phyloP scores from a whole-genome alignment of 2,329 filamentous ascomycete genomes.

The Penicillium sp. region DNA sequence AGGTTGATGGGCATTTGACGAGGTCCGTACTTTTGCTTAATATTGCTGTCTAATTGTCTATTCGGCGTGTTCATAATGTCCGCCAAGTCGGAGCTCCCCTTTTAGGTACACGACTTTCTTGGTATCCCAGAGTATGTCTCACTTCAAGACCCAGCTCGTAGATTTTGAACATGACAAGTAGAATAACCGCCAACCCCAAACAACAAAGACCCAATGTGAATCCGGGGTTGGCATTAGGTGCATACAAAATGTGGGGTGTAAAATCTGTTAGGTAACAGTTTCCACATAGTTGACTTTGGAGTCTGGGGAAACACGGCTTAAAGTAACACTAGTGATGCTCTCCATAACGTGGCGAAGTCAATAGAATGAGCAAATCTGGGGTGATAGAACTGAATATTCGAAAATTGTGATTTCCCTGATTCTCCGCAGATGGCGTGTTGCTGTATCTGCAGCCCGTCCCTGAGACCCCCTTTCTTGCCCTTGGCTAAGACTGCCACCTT shows the following conservation, averaged over 20 bases:
- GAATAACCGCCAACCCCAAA: not conserved
- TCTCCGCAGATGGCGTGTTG: not conserved
- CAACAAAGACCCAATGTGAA: not conserved
- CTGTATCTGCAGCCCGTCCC: not conserved
- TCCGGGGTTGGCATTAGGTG: conserved; percentile 6
- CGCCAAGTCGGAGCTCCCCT: conserved; percentile 5
- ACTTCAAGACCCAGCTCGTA: not conserved
- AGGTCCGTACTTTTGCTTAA: not conserved
- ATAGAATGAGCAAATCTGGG: not conserved
- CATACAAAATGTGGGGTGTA: conserved; percentile 27
- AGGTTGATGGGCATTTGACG: not conserved
- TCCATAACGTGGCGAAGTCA: not conserved
- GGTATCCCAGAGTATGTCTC: not conserved
- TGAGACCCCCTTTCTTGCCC: not conserved
- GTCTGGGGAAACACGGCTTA: conserved; percentile 8
- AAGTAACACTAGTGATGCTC: conserved; percentile 1
- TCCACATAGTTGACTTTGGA: conserved; percentile 20
- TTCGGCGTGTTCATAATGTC: not conserved
- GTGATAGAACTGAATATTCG: not conserved
- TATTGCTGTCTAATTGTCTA: not conserved
- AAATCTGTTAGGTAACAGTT: conserved; percentile 34
- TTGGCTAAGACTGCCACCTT: not conserved
- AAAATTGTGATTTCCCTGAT: not conserved
- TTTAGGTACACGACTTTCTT: not conserved
- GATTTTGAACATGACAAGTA: not conserved